A percentile compares a stretch with the other conserved stretches of the same genome.
Evolutionary conservation across 306 rosid species (phyloP).

Genomic region (Myrica gale): DNA sequence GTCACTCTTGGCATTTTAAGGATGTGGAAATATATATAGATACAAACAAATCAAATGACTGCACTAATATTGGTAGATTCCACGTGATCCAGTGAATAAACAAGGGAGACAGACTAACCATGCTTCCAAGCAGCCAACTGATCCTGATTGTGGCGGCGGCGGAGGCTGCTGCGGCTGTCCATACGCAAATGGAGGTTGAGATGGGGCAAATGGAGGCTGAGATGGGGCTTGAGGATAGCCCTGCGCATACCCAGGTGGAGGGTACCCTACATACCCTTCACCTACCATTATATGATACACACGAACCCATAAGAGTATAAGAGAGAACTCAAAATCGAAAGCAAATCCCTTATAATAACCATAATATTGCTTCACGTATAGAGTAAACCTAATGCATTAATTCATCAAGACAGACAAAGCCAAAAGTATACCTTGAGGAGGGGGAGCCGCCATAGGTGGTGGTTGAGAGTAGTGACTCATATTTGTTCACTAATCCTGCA

Average conservation of each 20-base stretch:
- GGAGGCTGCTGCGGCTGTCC: neutral
- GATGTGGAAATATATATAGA: too few relatives aligned
- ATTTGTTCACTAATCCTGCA: neutral
- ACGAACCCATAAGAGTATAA: neutral
- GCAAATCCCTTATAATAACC: neutral
- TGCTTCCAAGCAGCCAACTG: constrained; percentile 10
- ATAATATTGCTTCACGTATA: neutral
- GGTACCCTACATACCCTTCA: neutral
- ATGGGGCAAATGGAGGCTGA: neutral
- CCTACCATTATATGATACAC: neutral
- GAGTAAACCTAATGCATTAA: too few relatives aligned
- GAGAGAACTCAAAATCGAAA: neutral
- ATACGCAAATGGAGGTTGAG: constrained; percentile 23
- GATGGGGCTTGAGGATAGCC: constrained; percentile 10
- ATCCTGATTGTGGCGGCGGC: neutral
- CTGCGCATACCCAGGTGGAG: neutral
- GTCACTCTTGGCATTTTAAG: neutral
- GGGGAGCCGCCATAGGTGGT: constrained; percentile 14
- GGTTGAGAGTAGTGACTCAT: constrained; percentile 31
- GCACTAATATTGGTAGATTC: too few relatives aligned
- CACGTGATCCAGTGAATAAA: neutral
- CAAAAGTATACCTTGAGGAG: constrained; percentile 20
- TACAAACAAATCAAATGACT: too few relatives aligned
- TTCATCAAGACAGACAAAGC: neutral
- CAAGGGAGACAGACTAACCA: constrained; percentile 21